Evolutionary conservation across 371 early-diverging fungal genomes (phyloP), one percentile per base, ranked within the genome.

Genomic region (Homolaphlyctis polyrhiza): DNA sequence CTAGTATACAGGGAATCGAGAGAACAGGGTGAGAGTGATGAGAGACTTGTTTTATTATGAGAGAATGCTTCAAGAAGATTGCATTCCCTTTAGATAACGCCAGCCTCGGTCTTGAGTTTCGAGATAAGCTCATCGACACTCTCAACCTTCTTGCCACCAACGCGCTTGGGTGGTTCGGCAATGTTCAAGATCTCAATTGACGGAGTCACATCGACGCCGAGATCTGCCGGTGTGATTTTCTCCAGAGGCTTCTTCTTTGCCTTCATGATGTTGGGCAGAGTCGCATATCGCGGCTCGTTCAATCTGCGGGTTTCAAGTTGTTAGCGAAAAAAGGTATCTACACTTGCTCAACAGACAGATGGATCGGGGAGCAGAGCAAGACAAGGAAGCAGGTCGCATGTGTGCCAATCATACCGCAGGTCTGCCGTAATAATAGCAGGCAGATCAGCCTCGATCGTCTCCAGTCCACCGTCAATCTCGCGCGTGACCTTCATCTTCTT

Each of bases 231-330:
- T 2, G 89, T 84, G 35, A 91, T 48, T 75, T 88, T 92, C 59
- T 79, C 76, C 70, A 98, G 76, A 35, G 94, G 93, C 89, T 98
- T 98, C 91, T 96, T 96, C 83, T 97, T 98, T 58, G 98, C 99
- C 87, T 98, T 97, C 96, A 96, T 96, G 72, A 96, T 96, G 83
- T 82, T 82, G 48, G 82, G 84, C 61, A 98, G 87, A 49, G 97
- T 92, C 27, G 95, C 97, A 70, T 91, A 97, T 58, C 97, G 89
- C 34, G 99, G 99, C 71, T 89, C 91, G 78, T 97, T 98, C 67
- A 98, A 81, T 43, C 91, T 93, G 29, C 33, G 4, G 35, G 59
- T n/a, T n/a, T n/a, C n/a, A n/a, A n/a, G n/a, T n/a, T n/a, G n/a
- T n/a, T n/a, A n/a, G n/a, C n/a, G n/a, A n/a, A n/a, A n/a, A n/a